phyloP scores from a whole-genome alignment of 2,329 filamentous ascomycete species.

The Cladosporium sp. region DNA sequence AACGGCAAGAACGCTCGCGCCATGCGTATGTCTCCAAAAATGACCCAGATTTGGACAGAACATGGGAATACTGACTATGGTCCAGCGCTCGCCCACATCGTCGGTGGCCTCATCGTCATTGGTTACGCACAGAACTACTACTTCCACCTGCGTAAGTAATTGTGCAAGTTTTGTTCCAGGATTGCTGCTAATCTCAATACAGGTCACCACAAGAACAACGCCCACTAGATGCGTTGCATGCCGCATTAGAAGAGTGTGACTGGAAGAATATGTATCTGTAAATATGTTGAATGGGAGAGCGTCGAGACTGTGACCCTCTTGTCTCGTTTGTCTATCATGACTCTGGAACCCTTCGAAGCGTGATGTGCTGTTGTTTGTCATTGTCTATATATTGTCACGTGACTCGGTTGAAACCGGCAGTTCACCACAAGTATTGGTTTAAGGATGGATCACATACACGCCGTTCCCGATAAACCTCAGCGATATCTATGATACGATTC shows the following conservation, averaged over 20 bases:
- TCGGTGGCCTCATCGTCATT: slow-evolving; percentile 70
- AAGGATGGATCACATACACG: too few relatives aligned
- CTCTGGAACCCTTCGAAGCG: background rate
- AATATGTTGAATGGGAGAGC: slow-evolving; percentile 14
- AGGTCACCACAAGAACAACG: slow-evolving; percentile 99
- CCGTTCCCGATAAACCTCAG: too few relatives aligned
- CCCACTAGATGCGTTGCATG: slow-evolving; percentile 61
- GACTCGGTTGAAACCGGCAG: background rate
- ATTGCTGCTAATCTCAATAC: slow-evolving; percentile 25
- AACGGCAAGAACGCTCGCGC: slow-evolving; percentile 79
- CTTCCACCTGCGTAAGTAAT: slow-evolving; percentile 91
- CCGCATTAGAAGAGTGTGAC: background rate
- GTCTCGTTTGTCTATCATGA: background rate
- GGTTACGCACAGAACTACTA: slow-evolving; percentile 99
- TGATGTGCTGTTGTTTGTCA: background rate
- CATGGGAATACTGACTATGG: slow-evolving; percentile 17
- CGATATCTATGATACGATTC: too few relatives aligned
- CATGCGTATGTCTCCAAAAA: slow-evolving; percentile 65
- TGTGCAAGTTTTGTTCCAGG: background rate
- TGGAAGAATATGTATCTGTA: slow-evolving; percentile 15
- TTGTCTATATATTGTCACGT: background rate
- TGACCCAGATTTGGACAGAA: background rate
- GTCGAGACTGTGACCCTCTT: background rate
- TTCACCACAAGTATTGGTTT: too few relatives aligned
- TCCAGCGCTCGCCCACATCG: slow-evolving; percentile 80